A percentile compares a stretch with the other conserved stretches of the same genome.
Evolutionary conservation across 1,284 basidiomycete genomes (phyloP).

Genomic region (Phaffia rhodozyma): DNA sequence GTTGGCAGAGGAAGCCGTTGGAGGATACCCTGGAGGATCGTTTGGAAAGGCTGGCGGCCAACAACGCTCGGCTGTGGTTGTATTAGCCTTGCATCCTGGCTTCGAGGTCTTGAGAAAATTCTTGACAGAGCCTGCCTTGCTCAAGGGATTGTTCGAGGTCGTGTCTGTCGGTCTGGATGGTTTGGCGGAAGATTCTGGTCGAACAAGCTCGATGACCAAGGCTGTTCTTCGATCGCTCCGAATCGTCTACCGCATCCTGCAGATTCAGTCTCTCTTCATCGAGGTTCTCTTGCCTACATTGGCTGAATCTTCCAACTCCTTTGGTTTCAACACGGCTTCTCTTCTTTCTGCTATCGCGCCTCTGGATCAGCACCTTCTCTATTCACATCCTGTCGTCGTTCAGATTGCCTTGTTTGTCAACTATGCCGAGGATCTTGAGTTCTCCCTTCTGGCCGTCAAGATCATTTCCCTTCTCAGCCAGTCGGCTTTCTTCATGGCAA

Average conservation of each 20-base stretch:
- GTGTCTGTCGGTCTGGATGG: conserved; percentile 63
- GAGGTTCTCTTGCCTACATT: conserved; percentile 76
- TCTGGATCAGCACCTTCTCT: conserved; percentile 71
- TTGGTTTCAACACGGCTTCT: conserved; percentile 46
- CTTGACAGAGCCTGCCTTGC: conserved; percentile 58
- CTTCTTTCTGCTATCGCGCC: conserved; percentile 44
- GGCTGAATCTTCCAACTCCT: conserved; percentile 48
- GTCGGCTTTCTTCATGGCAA: conserved; percentile 42
- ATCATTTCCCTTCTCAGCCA: conserved; percentile 56
- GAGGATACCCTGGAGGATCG: conserved; percentile 9
- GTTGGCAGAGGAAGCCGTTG: conserved; percentile 24
- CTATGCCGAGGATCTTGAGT: conserved; percentile 56
- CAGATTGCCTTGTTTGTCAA: conserved; percentile 71
- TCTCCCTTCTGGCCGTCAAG: conserved; percentile 67
- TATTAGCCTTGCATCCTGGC: conserved; percentile 58
- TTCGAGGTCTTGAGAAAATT: conserved; percentile 74
- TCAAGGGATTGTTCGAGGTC: conserved; percentile 60
- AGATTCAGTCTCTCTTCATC: conserved; percentile 77
- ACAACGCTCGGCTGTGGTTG: too few species aligned
- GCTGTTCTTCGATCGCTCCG: conserved; percentile 70
- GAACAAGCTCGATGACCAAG: conserved; percentile 47
- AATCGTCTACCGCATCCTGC: conserved; percentile 68
- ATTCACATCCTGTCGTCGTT: conserved; percentile 61
- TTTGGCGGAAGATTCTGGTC: conserved; percentile 50
- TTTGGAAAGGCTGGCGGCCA: conserved; percentile 20